phyloP scores from a whole-genome alignment of 2,329 filamentous ascomycete species.

The Cryphonectria naterciae region DNA sequence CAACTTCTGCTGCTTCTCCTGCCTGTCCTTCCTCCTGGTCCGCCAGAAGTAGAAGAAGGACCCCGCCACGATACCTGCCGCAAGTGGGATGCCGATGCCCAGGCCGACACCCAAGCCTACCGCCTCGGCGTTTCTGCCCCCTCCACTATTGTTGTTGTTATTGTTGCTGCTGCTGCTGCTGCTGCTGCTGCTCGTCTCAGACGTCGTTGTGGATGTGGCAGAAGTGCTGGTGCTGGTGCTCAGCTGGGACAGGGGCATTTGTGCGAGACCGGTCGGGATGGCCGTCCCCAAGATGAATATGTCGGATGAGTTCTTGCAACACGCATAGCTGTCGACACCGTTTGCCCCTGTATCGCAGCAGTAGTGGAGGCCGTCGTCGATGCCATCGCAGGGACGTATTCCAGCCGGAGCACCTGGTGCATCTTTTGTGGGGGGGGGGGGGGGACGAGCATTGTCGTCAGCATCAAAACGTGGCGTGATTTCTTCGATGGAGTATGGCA shows the following conservation, averaged over 20 bases:
- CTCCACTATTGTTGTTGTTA: not conserved
- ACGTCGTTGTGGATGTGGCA: not conserved
- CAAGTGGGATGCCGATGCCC: conserved; percentile 6
- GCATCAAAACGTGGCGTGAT: not conserved
- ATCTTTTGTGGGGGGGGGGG: not conserved
- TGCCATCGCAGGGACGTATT: conserved; percentile 14
- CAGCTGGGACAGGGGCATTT: conserved; percentile 9
- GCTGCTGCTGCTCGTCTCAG: not conserved
- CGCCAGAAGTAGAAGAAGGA: not conserved
- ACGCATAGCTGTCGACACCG: not conserved
- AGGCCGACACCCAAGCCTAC: conserved; percentile 9
- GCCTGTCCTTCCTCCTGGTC: conserved; percentile 8
- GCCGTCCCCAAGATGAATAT: conserved; percentile 10
- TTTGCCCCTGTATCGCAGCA: not conserved
- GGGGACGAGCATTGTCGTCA: not conserved
- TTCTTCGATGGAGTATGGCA: not conserved
- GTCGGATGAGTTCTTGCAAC: conserved; percentile 11
- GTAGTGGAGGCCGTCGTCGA: conserved; percentile 4
- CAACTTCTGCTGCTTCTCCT: not conserved
- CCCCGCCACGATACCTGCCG: not conserved
- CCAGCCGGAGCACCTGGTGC: not conserved
- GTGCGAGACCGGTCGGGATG: conserved; percentile 1
- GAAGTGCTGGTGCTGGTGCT: not conserved
- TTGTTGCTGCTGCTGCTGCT: too few species aligned
- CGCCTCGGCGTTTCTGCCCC: not conserved